Evolutionary conservation across 2,329 filamentous ascomycete genomes (phyloP).

Genomic region (Atkinsonella texensis): DNA sequence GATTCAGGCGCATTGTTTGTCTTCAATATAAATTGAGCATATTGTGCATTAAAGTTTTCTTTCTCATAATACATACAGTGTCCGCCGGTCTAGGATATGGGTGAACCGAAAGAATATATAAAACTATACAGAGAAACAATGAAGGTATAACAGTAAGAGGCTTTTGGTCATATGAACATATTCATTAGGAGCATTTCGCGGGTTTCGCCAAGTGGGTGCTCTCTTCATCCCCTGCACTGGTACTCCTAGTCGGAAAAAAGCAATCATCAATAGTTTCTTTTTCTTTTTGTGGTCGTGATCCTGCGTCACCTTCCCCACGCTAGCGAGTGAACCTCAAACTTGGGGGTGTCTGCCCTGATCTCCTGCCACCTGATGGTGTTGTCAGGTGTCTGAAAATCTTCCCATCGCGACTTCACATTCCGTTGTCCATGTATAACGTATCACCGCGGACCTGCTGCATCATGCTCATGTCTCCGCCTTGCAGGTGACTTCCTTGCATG

Average conservation of each 20-base stretch:
- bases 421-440: conserved; percentile 38
- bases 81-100: not conserved
- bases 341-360: not conserved
- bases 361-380: not conserved
- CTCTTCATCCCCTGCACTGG: conserved; percentile 19
- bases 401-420: not conserved
- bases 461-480: conserved; percentile 31
- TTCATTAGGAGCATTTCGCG: conserved; percentile 13
- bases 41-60: conserved; percentile 1
- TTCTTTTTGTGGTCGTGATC: not conserved
- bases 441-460: conserved; percentile 35
- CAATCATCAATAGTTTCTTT: not conserved
- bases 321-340: not conserved
- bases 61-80: conserved; percentile 1
- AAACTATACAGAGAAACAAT: not conserved
- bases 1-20: not conserved
- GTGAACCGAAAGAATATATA: not conserved
- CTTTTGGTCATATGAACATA: conserved; percentile 21
- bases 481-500: conserved; percentile 27
- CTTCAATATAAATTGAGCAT: not conserved
- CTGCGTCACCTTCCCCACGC: not conserved
- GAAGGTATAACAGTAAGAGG: not conserved
- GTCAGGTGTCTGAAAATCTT: not conserved
- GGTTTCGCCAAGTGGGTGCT: conserved; percentile 11
- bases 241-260: conserved; percentile 6